Evolutionary conservation across 2,329 filamentous ascomycete species (phyloP).

Genomic region (Pyricularia pennisetigena): DNA sequence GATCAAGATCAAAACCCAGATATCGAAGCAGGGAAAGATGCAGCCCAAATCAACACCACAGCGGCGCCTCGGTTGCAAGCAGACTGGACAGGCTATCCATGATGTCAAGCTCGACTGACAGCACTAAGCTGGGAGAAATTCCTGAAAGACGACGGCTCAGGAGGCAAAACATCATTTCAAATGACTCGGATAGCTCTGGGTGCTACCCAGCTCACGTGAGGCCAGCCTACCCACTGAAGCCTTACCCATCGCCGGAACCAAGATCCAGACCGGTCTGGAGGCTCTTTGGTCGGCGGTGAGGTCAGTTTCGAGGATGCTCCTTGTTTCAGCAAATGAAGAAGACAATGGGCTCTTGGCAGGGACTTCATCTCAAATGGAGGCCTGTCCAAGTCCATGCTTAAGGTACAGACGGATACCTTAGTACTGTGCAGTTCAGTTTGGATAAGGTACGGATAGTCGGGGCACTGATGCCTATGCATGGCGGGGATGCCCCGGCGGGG

Average conservation of each 20-base stretch:
- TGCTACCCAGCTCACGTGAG: conserved; percentile 16
- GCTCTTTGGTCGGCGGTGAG: conserved; percentile 13
- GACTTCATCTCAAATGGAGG: neutral
- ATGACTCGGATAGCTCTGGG: conserved; percentile 9
- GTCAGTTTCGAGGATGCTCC: neutral
- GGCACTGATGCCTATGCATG: neutral
- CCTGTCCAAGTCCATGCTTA: neutral
- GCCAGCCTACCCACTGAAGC: conserved; percentile 21
- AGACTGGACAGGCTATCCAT: conserved; percentile 18
- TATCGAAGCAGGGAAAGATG: neutral
- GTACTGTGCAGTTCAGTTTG: neutral
- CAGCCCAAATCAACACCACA: neutral
- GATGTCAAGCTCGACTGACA: conserved; percentile 19
- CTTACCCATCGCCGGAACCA: conserved; percentile 13
- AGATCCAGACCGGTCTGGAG: conserved; percentile 18
- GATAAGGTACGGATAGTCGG: neutral
- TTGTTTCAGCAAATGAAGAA: neutral
- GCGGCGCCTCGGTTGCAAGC: conserved; percentile 1
- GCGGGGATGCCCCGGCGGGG: neutral
- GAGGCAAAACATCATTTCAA: conserved; percentile 8
- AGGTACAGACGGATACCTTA: neutral
- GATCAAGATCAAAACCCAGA: neutral
- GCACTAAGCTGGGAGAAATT: conserved; percentile 25
- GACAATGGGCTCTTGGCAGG: neutral
- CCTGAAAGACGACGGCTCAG: conserved; percentile 17